Evolutionary conservation across 2,329 filamentous ascomycete species (phyloP).

Genomic region (Chaetomiaceae sp.): DNA sequence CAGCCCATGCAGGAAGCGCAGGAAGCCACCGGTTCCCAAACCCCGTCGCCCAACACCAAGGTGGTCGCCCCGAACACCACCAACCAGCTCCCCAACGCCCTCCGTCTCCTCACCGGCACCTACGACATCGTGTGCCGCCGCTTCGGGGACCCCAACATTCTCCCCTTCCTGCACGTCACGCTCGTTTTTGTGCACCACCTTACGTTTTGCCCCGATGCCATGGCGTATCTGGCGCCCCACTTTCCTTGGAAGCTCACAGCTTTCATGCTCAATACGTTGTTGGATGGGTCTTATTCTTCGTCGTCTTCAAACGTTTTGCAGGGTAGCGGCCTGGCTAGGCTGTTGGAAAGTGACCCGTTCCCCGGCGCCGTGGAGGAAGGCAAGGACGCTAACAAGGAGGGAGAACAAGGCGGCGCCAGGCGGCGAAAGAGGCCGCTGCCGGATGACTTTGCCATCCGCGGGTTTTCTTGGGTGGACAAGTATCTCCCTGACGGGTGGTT

Average conservation of each 20-base stretch:
- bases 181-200: too few relatives aligned
- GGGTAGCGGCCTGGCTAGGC: constrained; percentile 24
- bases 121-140: constrained; percentile 47
- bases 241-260: constrained; percentile 39
- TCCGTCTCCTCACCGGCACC: constrained; percentile 41
- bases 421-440: constrained; percentile 40
- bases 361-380: constrained; percentile 38
- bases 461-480: constrained; percentile 54
- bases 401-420: not conserved
- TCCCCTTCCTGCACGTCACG: constrained; percentile 59
- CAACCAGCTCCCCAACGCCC: too few relatives aligned
- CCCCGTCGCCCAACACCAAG: not conserved
- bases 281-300: constrained; percentile 17
- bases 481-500: constrained; percentile 61
- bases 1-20: constrained; percentile 21
- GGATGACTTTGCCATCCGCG: constrained; percentile 65
- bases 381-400: constrained; percentile 21
- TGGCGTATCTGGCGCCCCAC: constrained; percentile 38
- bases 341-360: constrained; percentile 42
- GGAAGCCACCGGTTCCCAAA: not conserved
- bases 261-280: constrained; percentile 36
- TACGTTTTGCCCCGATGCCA: too few relatives aligned
- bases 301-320: not conserved
- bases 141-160: constrained; percentile 53
- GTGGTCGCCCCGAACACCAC: constrained; percentile 23